These are phyloP conservation scores for Aspergillus affinis DNA, from an alignment of 495 filamentous ascomycete species.

Conservation along the genomic window DNA sequence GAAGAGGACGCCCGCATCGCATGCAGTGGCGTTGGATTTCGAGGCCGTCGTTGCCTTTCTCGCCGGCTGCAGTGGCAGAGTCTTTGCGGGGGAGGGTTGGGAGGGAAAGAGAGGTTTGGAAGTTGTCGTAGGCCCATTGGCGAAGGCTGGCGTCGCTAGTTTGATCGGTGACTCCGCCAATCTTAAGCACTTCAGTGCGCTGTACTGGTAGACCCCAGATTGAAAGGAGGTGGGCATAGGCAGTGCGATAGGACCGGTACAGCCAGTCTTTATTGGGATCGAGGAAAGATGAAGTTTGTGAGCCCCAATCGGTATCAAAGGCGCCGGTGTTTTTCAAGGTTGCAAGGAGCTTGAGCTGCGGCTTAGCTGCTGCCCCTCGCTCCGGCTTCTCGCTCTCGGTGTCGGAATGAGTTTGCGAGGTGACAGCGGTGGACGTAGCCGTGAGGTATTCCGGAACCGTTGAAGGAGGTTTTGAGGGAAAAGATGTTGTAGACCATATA, in stretches of 20 bases:
- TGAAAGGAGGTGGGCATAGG: constrained; percentile 79
- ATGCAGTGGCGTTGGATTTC: constrained; percentile 48
- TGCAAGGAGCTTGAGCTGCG: constrained; percentile 51
- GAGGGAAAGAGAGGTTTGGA: constrained; percentile 27
- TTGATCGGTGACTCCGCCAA: constrained; percentile 37
- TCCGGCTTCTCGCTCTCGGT: constrained; percentile 42
- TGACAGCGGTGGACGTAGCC: constrained; percentile 23
- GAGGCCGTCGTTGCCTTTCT: constrained; percentile 27
- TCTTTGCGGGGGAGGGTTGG: constrained; percentile 14
- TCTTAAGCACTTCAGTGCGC: constrained; percentile 80
- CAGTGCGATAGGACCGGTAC: constrained; percentile 70
- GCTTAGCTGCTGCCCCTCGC: constrained; percentile 20
- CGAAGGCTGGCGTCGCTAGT: constrained; percentile 17
- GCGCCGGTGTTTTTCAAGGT: constrained; percentile 71
- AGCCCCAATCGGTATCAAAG: constrained; percentile 76
- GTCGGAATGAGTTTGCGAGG: constrained; percentile 43
- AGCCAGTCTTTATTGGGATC: constrained; percentile 58
- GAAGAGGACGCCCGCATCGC: constrained; percentile 41
- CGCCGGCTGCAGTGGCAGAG: constrained; percentile 2
- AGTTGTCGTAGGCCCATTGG: constrained; percentile 25
- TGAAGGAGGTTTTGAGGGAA: constrained; percentile 47
- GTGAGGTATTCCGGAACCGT: constrained; percentile 34
- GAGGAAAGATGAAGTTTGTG: constrained; percentile 62
- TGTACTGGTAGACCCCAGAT: constrained; percentile 78
- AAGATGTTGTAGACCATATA: constrained; percentile 65